Evolutionary conservation across 2,329 filamentous ascomycete genomes (phyloP).

Genomic region (Keithomyces neogunnii): DNA sequence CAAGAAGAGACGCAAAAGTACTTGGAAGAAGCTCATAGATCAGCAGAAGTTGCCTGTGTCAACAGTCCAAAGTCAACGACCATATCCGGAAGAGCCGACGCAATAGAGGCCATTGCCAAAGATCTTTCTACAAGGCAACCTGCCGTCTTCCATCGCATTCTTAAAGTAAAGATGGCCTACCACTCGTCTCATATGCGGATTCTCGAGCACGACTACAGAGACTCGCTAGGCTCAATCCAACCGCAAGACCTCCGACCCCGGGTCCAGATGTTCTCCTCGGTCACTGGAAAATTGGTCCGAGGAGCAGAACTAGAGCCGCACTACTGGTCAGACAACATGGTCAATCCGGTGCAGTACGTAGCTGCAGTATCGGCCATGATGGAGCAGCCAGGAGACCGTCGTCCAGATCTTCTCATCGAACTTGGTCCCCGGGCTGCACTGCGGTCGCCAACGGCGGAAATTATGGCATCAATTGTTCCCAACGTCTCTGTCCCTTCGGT

Average conservation of each 20-base stretch:
- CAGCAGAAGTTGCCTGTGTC: constrained; percentile 31
- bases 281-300: constrained; percentile 21
- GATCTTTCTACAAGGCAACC: constrained; percentile 20
- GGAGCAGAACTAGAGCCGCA: constrained; percentile 18
- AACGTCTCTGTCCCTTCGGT: constrained; percentile 13
- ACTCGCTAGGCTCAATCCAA: constrained; percentile 15
- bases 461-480: constrained; percentile 14
- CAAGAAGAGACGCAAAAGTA: constrained; percentile 17
- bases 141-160: constrained; percentile 24
- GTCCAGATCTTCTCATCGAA: constrained; percentile 30
- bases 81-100: constrained; percentile 29
- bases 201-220: constrained; percentile 27
- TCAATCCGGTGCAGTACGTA: constrained; percentile 34
- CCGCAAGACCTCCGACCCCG: constrained; percentile 9
- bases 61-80: constrained; percentile 36
- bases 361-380: constrained; percentile 29
- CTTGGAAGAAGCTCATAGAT: constrained; percentile 12
- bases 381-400: constrained; percentile 14
- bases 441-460: constrained; percentile 27
- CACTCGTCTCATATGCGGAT: constrained; percentile 36
- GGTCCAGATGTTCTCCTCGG: constrained; percentile 32
- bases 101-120: constrained; percentile 21
- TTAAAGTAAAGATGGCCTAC: constrained; percentile 32
- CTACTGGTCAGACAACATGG: constrained; percentile 41
- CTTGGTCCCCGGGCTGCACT: constrained; percentile 30